Evolutionary conservation across 78 protist genomes (phyloP).

Genomic region (Speleostelium caveatum): DNA sequence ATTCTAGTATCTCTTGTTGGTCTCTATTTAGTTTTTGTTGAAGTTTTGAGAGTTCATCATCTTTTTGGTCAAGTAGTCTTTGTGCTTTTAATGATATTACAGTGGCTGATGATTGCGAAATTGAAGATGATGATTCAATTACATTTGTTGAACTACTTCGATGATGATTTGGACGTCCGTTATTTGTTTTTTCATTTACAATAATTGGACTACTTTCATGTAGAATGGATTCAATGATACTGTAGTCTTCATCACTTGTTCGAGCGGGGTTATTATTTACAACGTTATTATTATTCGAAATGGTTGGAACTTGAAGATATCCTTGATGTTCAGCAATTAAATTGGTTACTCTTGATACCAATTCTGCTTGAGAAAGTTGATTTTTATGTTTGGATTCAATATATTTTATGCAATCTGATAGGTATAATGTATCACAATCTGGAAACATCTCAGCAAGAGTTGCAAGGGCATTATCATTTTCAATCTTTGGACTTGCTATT

Average conservation of each 20-base stretch:
- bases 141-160: not conserved
- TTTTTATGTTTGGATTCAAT: slow-evolving; percentile 48
- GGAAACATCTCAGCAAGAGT: slow-evolving; percentile 63
- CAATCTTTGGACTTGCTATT: not conserved
- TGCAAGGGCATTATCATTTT: slow-evolving; percentile 65
- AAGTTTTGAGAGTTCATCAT: slow-evolving; percentile 14
- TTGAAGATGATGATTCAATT: not conserved
- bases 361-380: not conserved
- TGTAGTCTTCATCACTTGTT: not conserved
- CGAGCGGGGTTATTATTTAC: not conserved
- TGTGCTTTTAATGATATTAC: slow-evolving; percentile 1
- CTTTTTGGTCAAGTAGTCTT: slow-evolving; percentile 44
- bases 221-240: slow-evolving; percentile 3
- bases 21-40: slow-evolving; percentile 18
- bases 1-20: slow-evolving; percentile 40
- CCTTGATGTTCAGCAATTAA: slow-evolving; percentile 69
- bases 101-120: not conserved
- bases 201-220: not conserved
- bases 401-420: slow-evolving; percentile 39
- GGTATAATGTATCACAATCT: slow-evolving; percentile 55
- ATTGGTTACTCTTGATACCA: slow-evolving; percentile 63
- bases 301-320: not conserved
- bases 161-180: too few relatives aligned
- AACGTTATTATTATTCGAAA: not conserved
- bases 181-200: too few relatives aligned